These are phyloP conservation scores for Emmonsiellopsis sp. DNA, from an alignment of 2,329 filamentous ascomycete species.

Conservation along the genomic window DNA sequence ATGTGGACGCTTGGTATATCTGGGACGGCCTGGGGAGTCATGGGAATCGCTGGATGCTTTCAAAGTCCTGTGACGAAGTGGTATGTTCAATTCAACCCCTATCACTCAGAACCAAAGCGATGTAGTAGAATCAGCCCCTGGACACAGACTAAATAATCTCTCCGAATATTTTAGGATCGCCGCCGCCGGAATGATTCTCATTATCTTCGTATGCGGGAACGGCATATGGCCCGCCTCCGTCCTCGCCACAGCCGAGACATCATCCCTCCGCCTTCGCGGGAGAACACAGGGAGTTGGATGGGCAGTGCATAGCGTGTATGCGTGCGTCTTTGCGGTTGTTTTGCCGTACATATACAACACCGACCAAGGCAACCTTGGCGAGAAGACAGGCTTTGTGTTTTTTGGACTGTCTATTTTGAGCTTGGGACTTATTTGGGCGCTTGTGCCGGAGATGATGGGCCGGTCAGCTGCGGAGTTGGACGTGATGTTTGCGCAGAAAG, in stretches of 20 bases:
- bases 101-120: not conserved
- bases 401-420: conserved; percentile 24
- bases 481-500: conserved; percentile 21
- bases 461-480: conserved; percentile 42
- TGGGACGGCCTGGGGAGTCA: conserved; percentile 33
- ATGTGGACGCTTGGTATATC: conserved; percentile 24
- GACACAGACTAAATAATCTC: too few species aligned
- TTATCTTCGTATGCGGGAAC: conserved; percentile 31
- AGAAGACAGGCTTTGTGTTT: conserved; percentile 35
- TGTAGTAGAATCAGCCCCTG: not conserved
- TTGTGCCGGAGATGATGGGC: conserved; percentile 47
- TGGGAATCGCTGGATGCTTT: conserved; percentile 41
- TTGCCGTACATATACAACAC: conserved; percentile 45
- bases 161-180: conserved; percentile 3
- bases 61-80: conserved; percentile 29
- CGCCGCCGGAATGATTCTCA: conserved; percentile 34
- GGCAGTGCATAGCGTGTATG: conserved; percentile 30
- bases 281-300: conserved; percentile 33
- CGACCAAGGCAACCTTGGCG: conserved; percentile 32
- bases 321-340: conserved; percentile 36
- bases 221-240: conserved; percentile 29
- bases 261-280: conserved; percentile 27
- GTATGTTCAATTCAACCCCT: conserved; percentile 17
- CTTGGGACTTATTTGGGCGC: conserved; percentile 30
- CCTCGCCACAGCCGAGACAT: conserved; percentile 26